Evolutionary conservation across 192 early-diverging fungal species (phyloP), one percentile per base, ranked within the genome.

Genomic region (Radiomyces spectabilis): DNA sequence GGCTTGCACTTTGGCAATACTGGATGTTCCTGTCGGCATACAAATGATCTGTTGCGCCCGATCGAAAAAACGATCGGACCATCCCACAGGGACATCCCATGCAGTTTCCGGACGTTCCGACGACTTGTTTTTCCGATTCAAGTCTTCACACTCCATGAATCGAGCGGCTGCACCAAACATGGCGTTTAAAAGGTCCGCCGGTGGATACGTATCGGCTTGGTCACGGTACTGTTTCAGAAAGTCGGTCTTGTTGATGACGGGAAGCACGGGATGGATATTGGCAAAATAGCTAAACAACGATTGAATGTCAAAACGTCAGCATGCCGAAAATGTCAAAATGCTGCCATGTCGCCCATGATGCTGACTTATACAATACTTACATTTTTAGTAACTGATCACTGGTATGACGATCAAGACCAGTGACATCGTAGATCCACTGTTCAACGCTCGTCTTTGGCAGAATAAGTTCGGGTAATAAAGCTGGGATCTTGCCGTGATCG

Each of bases 201-300:
- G 40, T 25, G 64, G 64, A 51, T 55, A 66, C 4, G 51, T 35
- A 10, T 66, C 53, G 9, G 24, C 30, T 38, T 60, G 64, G 19
- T 59, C 57, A 39, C 64, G 57, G 26, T 66, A 66, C 27, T 66
- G 64, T 24, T 55, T 58, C 49, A 85, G 57, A 51, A 89, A 85
- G 12, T 77, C 69, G 0, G 69, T 60, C 46, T 82, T 84, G 65
- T 85, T 74, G 31, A 89, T 63, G 5, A 89, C 72, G 2, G 87
- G 87, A 47, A 89, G 70, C 21, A 76, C 76, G 8, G 84, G 84
- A 51, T 89, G 87, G 0, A 86, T 61, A 54, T 79, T 77, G 5
- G 54, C 74, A 61, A 87, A 89, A 54, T 84, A 89, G 5, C 68
- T 56, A 30, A 68, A 61, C 30, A 87, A 66, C 8, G n/a, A n/a